Evolutionary conservation across 2,329 filamentous ascomycete genomes (phyloP).

Genomic region (Arthrinium puccinioides): DNA sequence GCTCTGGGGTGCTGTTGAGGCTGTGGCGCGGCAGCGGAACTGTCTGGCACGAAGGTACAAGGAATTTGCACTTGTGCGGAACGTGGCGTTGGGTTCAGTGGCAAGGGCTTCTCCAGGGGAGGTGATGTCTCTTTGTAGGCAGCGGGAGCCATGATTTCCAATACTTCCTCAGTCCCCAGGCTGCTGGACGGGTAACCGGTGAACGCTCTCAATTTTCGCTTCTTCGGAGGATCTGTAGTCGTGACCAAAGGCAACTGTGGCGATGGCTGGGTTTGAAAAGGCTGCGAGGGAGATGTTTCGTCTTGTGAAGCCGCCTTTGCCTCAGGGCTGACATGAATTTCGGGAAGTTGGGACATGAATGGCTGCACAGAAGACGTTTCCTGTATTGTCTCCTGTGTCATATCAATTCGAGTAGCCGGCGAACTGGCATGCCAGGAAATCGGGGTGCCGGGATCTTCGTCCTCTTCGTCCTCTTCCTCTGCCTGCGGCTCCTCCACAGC

Average conservation of each 20-base stretch:
- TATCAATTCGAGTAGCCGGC: neutral
- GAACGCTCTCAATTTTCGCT: slow-evolving; percentile 3
- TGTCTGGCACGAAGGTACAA: slow-evolving; percentile 16
- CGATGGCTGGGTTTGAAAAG: slow-evolving; percentile 18
- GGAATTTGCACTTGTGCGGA: slow-evolving; percentile 23
- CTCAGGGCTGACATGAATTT: neutral
- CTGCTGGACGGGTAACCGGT: slow-evolving; percentile 17
- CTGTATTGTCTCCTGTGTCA: neutral
- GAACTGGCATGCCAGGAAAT: neutral
- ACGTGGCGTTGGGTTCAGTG: slow-evolving; percentile 20
- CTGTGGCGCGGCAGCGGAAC: neutral
- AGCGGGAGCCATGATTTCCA: slow-evolving; percentile 22
- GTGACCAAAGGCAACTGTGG: slow-evolving; percentile 14
- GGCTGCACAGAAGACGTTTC: neutral
- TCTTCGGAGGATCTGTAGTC: slow-evolving; percentile 10
- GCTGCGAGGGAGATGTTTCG: neutral
- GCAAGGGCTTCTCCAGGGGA: slow-evolving; percentile 14
- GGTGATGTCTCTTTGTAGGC: slow-evolving; percentile 12
- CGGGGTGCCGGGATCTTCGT: neutral
- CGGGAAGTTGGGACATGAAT: neutral
- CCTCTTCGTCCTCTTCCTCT: neutral
- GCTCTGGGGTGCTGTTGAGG: neutral
- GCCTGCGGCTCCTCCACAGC: too few relatives aligned
- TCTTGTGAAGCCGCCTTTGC: neutral
- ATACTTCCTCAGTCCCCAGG: slow-evolving; percentile 19